A percentile compares a stretch with the other conserved stretches of the same genome.
Evolutionary conservation across 179 eudicot species (phyloP).

Genomic region (Dionaea muscipula): DNA sequence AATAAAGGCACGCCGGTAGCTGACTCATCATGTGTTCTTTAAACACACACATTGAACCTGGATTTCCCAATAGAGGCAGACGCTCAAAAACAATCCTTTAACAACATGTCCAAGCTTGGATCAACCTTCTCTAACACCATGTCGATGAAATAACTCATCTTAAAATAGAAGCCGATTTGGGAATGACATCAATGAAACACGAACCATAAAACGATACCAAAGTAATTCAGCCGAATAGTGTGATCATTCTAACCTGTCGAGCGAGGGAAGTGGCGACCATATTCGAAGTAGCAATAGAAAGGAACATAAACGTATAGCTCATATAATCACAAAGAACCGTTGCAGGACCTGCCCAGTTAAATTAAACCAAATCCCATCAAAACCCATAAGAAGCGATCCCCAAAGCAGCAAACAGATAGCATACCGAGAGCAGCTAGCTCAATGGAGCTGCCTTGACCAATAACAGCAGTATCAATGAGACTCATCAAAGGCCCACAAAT

Average conservation of each 20-base stretch:
- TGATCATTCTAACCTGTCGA: constrained; percentile 43
- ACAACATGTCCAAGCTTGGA: too few species aligned
- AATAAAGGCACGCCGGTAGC: too few species aligned
- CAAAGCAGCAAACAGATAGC: not conserved
- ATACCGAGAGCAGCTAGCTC: constrained; percentile 97
- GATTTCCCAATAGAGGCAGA: too few species aligned
- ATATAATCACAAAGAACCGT: constrained; percentile 85
- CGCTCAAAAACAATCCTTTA: too few species aligned
- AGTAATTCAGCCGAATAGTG: too few species aligned
- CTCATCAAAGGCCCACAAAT: constrained; percentile 95
- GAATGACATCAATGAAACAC: too few species aligned
- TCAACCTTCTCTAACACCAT: too few species aligned
- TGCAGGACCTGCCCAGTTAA: constrained; percentile 64
- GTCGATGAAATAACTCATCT: too few species aligned
- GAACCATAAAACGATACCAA: too few species aligned
- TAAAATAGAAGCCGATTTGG: too few species aligned
- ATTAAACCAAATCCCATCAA: not conserved
- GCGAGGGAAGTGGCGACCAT: constrained; percentile 96
- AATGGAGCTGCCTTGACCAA: constrained; percentile 83
- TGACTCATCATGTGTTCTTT: too few species aligned
- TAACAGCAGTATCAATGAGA: constrained; percentile 86
- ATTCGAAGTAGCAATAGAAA: constrained; percentile 93
- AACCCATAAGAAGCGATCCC: not conserved
- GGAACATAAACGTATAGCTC: constrained; percentile 87
- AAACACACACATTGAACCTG: too few species aligned